Conservation (phyloP, 192 early-diverging fungal genomes). For the Coemansia sp. region DNA sequence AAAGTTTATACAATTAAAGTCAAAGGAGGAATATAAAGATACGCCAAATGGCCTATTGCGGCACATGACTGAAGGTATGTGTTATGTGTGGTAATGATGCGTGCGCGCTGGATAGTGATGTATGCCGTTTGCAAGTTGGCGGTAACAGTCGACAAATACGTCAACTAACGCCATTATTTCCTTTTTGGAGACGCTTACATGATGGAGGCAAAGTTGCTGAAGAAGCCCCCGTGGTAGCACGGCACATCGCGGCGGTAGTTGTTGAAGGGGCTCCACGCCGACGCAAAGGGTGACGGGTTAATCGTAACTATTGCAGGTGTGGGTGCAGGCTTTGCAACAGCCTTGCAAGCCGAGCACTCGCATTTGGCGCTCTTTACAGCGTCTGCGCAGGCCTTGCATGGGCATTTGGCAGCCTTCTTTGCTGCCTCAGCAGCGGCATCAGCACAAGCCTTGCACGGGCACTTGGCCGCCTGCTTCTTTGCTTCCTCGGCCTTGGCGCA, state of each 20-base stretch:
- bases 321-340: conserved; percentile 17
- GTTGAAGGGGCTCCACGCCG: conserved; percentile 58
- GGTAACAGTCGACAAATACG: too few relatives aligned
- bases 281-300: conserved; percentile 53
- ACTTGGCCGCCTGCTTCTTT: conserved; percentile 32
- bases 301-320: conserved; percentile 22
- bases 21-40: neutral
- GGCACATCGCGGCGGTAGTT: conserved; percentile 55
- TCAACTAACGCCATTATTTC: too few relatives aligned
- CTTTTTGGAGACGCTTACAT: conserved; percentile 14
- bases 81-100: neutral
- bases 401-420: conserved; percentile 14
- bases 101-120: too few relatives aligned
- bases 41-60: neutral
- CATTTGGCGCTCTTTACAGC: conserved; percentile 22
- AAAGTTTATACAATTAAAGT: conserved; percentile 18
- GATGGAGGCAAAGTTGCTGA: conserved; percentile 47
- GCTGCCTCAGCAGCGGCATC: conserved; percentile 26
- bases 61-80: neutral
- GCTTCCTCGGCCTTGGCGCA: conserved; percentile 34
- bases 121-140: too few relatives aligned
- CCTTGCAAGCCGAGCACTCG: conserved; percentile 25
- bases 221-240: conserved; percentile 53
- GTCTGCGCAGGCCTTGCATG: conserved; percentile 16
- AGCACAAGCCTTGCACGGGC: conserved; percentile 35